phyloP scores from a whole-genome alignment of 108 stramenopile species.

The Cyclotella sp. region DNA sequence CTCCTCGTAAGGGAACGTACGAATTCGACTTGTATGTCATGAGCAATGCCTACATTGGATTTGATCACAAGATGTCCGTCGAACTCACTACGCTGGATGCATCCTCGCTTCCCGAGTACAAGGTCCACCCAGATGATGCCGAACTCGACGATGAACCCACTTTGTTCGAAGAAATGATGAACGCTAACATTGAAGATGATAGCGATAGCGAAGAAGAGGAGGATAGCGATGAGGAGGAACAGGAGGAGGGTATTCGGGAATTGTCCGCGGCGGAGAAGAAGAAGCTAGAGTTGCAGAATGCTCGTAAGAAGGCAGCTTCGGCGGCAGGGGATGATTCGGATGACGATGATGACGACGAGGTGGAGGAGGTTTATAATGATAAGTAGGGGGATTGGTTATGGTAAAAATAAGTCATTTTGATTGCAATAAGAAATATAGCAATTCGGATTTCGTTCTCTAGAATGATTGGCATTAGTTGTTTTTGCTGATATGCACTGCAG shows the following conservation, averaged over 20 bases:
- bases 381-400: constrained; percentile 12
- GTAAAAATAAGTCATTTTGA: background rate
- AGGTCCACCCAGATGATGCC: constrained; percentile 96
- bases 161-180: constrained; percentile 96
- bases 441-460: background rate
- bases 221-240: constrained; percentile 66
- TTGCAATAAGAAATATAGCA: background rate
- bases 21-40: constrained; percentile 91
- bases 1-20: constrained; percentile 89
- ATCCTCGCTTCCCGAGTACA: constrained; percentile 91
- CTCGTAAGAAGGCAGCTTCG: constrained; percentile 72
- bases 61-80: constrained; percentile 81
- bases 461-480: too few relatives aligned
- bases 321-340: constrained; percentile 71
- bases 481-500: too few relatives aligned
- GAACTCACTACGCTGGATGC: constrained; percentile 87
- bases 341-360: constrained; percentile 77
- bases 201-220: constrained; percentile 79
- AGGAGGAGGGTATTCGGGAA: constrained; percentile 68
- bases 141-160: constrained; percentile 98
- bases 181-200: constrained; percentile 91
- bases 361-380: constrained; percentile 84
- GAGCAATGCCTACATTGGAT: constrained; percentile 94
- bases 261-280: constrained; percentile 83
- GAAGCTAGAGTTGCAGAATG: constrained; percentile 82